Percentiles rank a stretch among this genome's conserved stretches.
phyloP scores from a whole-genome alignment of 2,329 filamentous ascomycete species.

The Volutella citrinella region DNA sequence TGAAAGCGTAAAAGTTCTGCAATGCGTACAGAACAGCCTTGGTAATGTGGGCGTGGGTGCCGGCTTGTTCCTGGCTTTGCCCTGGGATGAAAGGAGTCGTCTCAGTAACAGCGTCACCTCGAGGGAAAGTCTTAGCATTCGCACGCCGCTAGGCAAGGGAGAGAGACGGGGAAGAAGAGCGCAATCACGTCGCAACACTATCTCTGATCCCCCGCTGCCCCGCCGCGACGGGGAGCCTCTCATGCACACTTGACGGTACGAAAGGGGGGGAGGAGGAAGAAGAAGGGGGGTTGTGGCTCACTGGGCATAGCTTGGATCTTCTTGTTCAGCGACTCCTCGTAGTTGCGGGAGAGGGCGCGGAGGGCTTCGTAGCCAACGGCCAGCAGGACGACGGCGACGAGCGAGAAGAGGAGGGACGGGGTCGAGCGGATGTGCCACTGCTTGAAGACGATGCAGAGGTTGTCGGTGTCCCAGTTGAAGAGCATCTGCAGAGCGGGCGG shows the following conservation, averaged over 20 bases:
- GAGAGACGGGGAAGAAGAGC: constrained; percentile 6
- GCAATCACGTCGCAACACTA: constrained; percentile 14
- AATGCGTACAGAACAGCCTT: constrained; percentile 84
- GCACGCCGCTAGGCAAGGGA: constrained; percentile 16
- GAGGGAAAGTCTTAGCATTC: constrained; percentile 30
- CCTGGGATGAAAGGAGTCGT: constrained; percentile 67
- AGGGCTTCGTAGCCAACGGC: constrained; percentile 92
- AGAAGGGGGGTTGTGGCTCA: constrained; percentile 36
- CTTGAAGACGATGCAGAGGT: constrained; percentile 94
- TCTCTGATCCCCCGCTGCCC: constrained; percentile 7
- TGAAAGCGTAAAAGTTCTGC: constrained; percentile 98
- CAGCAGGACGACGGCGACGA: constrained; percentile 77
- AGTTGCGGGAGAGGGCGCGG: constrained; percentile 71
- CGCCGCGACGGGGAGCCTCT: constrained; percentile 8
- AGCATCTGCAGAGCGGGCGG: constrained; percentile 76
- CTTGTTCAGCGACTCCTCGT: constrained; percentile 60
- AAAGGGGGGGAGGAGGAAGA: constrained; percentile 4
- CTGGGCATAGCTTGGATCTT: constrained; percentile 49
- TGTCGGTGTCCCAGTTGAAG: constrained; percentile 90
- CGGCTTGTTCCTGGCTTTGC: constrained; percentile 60
- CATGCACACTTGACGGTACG: no score
- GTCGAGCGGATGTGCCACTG: constrained; percentile 83
- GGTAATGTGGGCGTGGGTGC: constrained; percentile 69
- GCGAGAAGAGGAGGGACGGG: constrained; percentile 73
- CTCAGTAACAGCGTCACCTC: constrained; percentile 53